These are phyloP conservation scores for Hirsutella thompsonii DNA, from an alignment of 2,329 filamentous ascomycete species.

Conservation along the genomic window DNA sequence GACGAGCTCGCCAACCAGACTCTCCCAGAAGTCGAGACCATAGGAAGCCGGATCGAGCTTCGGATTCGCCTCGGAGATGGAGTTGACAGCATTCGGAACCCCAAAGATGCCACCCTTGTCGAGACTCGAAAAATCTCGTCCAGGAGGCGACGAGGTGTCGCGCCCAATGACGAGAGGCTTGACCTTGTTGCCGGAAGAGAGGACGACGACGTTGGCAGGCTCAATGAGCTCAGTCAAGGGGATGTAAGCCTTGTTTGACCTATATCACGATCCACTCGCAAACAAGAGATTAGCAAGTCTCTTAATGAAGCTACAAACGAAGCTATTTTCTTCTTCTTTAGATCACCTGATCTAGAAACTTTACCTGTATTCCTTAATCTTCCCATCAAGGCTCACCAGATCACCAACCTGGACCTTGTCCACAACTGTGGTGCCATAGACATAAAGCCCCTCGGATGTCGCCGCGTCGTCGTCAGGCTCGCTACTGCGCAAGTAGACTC, in stretches of 20 bases:
- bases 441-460: conserved; percentile 54
- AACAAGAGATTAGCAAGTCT: too few relatives aligned
- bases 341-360: too few relatives aligned
- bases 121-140: conserved; percentile 44
- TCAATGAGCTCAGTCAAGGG: conserved; percentile 50
- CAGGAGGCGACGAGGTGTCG: conserved; percentile 44
- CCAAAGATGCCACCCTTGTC: conserved; percentile 54
- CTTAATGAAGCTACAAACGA: too few relatives aligned
- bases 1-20: conserved; percentile 53
- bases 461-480: conserved; percentile 38
- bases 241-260: conserved; percentile 36
- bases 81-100: conserved; percentile 47
- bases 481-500: conserved; percentile 52
- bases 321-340: too few relatives aligned
- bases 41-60: conserved; percentile 45
- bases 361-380: conserved; percentile 40
- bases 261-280: too few relatives aligned
- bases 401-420: conserved; percentile 47
- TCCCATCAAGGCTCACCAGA: conserved; percentile 45
- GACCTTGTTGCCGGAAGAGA: conserved; percentile 41
- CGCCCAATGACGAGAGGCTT: conserved; percentile 47
- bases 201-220: conserved; percentile 37
- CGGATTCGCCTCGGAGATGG: conserved; percentile 47
- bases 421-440: conserved; percentile 41
- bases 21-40: conserved; percentile 66